phyloP scores from a whole-genome alignment of 148 eudicot genomes.

The Vaccinium macrocarpon region DNA sequence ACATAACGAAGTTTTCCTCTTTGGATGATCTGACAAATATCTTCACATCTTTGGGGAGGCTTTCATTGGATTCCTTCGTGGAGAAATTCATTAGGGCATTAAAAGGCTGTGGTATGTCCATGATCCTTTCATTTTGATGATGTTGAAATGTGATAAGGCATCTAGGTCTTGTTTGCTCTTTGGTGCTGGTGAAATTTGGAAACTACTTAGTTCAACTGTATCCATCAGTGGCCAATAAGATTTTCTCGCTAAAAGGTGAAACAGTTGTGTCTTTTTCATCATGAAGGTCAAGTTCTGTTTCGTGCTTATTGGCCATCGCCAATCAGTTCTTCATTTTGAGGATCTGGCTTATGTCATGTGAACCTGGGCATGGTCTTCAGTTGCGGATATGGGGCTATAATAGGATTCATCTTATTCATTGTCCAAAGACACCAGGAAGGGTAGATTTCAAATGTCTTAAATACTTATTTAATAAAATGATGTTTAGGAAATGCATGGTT shows the following conservation, averaged over 20 bases:
- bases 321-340: not conserved
- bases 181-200: not conserved
- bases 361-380: not conserved
- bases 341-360: not conserved
- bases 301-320: not conserved
- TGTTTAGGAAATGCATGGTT: not conserved
- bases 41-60: slow-evolving; percentile 73
- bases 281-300: not conserved
- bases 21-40: slow-evolving; percentile 36
- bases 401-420: not conserved
- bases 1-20: slow-evolving; percentile 63
- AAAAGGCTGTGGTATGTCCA: slow-evolving; percentile 53
- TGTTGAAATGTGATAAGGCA: not conserved
- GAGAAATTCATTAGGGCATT: slow-evolving; percentile 49
- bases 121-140: slow-evolving; percentile 11
- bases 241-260: not conserved
- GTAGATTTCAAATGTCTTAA: not conserved
- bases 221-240: not conserved
- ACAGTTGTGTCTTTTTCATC: slow-evolving; percentile 2
- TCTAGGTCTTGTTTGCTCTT: not conserved
- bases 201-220: not conserved
- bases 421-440: not conserved
- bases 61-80: slow-evolving; percentile 51
- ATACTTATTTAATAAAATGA: not conserved
- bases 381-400: not conserved